Evolutionary conservation across 192 early-diverging fungal species (phyloP), one percentile per base, ranked within the genome.

Genomic region (Lobosporangium transversale): DNA sequence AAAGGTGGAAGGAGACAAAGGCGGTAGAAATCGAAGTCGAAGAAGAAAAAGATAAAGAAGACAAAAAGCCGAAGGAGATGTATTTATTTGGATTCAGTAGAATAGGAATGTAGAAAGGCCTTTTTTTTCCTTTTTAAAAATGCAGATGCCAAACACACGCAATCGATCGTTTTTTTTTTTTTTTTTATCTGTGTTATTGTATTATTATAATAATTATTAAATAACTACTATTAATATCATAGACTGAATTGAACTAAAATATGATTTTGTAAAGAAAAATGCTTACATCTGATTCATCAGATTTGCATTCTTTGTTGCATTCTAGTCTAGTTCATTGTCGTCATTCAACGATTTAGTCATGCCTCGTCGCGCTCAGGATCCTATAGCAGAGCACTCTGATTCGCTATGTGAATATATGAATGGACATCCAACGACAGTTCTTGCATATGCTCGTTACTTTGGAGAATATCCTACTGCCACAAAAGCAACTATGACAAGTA

Each of bases 381-480:
- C 62, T 0, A 65, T 65, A 14, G 33, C 44, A 32, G 31, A 63
- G 15, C 42, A 60, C 32, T 65, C 70, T 40, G 29, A 21, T 4
- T 35, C 48, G 3, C 26, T 65, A 36, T 74, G 70, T 20, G 49
- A 53, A 27, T 65, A 64, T 30, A 67, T 76, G 59, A 76, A 76
- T 27, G 47, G 37, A 6, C 64, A 31, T 12, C 73, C 73, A 14
- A 32, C 63, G 2, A 35, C 62, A 3, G 65, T 62, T 1, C 59
- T 76, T 18, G 61, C 58, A 7, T 76, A 76, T 47, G 73, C 73
- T 20, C 63, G 73, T 29, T 76, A 67, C 45, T 76, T 76, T 76
- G 73, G 73, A 6, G 73, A 76, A 17, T 67, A 67, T 27, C 52
- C 58, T 3, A 42, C 52, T 1, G 73, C 64, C 0, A 61, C 24